These are phyloP conservation scores for Fusarium pininemorale DNA, from an alignment of 2,329 filamentous ascomycete genomes.

Conservation along the genomic window DNA sequence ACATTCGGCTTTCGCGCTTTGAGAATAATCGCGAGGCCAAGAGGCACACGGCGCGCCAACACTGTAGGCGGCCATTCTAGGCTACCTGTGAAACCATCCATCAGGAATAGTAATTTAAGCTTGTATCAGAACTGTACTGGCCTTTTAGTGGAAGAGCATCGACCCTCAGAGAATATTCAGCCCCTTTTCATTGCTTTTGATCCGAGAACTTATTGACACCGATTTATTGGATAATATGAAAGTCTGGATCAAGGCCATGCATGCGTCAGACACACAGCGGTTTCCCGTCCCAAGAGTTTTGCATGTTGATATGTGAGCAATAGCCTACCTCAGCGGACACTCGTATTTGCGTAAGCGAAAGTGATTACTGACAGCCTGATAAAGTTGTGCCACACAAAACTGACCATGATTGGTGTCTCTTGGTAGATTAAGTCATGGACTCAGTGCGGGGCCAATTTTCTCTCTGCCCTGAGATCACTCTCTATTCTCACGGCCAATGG, in stretches of 20 bases:
- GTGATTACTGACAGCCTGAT: not conserved
- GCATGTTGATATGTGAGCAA: not conserved
- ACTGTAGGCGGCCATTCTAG: too few species aligned
- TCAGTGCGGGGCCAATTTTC: not conserved
- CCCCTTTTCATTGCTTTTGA: not conserved
- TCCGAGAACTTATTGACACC: not conserved
- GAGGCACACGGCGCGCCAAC: not conserved
- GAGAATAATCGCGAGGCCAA: not conserved
- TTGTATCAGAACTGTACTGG: fast-evolving
- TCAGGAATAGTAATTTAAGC: not conserved
- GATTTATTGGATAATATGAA: not conserved
- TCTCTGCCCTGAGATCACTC: not conserved
- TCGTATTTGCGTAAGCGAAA: not conserved
- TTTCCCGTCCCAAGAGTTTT: not conserved
- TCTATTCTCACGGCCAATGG: not conserved
- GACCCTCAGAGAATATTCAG: not conserved
- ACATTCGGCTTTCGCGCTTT: not conserved
- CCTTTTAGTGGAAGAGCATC: not conserved
- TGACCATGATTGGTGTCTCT: not conserved
- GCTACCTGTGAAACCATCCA: not conserved
- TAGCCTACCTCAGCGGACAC: not conserved
- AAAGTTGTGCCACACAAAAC: not conserved
- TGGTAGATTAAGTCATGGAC: not conserved
- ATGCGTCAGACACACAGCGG: not conserved
- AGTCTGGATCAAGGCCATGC: not conserved